Conservation (phyloP, 1,284 basidiomycete genomes). For the Tetrapyrgos nigripes region DNA sequence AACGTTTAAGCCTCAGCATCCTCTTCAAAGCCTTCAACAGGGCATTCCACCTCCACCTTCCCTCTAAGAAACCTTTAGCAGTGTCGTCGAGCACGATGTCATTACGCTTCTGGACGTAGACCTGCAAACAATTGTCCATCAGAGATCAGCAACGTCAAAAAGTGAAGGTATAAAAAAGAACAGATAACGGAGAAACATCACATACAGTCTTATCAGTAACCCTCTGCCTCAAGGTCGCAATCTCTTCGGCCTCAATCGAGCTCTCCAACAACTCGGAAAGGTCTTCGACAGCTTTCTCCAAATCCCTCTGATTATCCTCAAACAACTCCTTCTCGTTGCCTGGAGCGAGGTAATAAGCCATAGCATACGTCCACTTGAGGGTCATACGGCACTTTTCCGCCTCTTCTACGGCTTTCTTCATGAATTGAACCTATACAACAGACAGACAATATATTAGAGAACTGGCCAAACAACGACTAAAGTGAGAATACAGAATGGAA, state of each 20-base stretch:
- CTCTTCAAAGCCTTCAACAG: constrained; percentile 68
- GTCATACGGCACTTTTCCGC: constrained; percentile 92
- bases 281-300: constrained; percentile 95
- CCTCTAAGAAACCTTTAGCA: constrained; percentile 88
- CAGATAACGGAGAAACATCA: constrained; percentile 20
- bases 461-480: neutral
- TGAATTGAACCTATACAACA: constrained; percentile 77
- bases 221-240: constrained; percentile 85
- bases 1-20: neutral
- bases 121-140: too few species aligned
- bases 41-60: constrained; percentile 81
- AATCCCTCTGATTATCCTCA: constrained; percentile 96
- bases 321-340: constrained; percentile 96
- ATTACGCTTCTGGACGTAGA: constrained; percentile 97
- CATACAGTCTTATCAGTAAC: constrained; percentile 93
- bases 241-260: constrained; percentile 87
- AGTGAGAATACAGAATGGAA: neutral
- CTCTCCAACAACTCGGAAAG: constrained; percentile 92
- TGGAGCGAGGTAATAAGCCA: constrained; percentile 93
- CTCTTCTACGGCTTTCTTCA: constrained; percentile 96
- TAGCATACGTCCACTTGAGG: constrained; percentile 99
- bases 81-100: constrained; percentile 96
- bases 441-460: too few species aligned
- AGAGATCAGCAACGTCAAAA: neutral
- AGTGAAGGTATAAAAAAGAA: neutral